Base-by-base conservation (phyloP, 176 grass and related monocot species). In the Calamus simplicifolius region DNA sequence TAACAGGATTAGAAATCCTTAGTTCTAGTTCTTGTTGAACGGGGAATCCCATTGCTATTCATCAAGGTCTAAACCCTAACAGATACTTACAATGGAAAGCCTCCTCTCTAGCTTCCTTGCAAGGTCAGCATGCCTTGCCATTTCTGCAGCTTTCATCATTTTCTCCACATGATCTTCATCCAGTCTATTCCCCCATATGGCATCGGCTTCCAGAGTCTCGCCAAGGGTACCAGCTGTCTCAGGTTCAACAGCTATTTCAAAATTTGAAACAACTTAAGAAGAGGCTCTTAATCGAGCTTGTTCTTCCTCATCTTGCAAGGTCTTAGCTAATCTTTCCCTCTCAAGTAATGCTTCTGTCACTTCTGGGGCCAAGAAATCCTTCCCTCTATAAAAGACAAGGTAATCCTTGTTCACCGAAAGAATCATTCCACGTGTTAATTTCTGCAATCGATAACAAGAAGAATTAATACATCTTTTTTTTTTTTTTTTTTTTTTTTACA, bases 381-480 rank as follows among this genome's bases (percentile, higher is more conserved):
- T 96, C 51, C 92, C 92, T 82, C 92, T 80, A 72, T 96, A 96
- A 82, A 96, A 90, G 64, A 96, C 92, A 54, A 96, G 76, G 62
- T 77, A 96, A 15, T 90, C 87, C 58, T 88, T 96, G 81, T 87
- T 90, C 64, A 87, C 80, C 64, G 87, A 86, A 76, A 96, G 86
- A 57, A 96, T 82, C 43, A 73, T 58, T 16, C 92, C 92, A 52
- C 92, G 87, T 71, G 86, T 90, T 75, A 96, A 74, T 90, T 84
- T 84, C 89, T 95, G 78, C 58, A 19, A 16, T 66, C 28, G 10
- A 78, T 62, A 43, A 81, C 59, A 58, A 72, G 35, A 79, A 59
- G 59, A 18, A 54, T 59, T n/a, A 75, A 35, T 16, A 19, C 18
- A 61, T 17, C 15, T 64, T 56, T 52, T 56, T 52, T 1, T n/a